phyloP scores from a whole-genome alignment of 1,284 basidiomycete genomes.

The Ceratobasidium sp. region DNA sequence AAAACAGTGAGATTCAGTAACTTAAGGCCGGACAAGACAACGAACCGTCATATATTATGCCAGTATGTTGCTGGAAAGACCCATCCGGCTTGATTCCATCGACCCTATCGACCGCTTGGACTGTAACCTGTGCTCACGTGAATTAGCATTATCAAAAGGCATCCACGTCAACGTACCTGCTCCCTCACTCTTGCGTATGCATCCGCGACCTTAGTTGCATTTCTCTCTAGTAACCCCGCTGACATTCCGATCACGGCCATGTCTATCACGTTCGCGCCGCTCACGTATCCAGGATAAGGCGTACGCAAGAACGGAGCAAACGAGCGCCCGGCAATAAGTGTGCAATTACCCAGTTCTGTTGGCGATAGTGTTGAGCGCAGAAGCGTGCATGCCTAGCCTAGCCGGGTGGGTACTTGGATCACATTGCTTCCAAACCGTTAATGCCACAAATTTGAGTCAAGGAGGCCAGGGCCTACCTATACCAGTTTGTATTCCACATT shows the following conservation, averaged over 20 bases:
- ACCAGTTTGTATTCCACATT: slow-evolving; percentile 74
- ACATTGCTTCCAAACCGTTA: slow-evolving; percentile 52
- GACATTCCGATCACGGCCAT: slow-evolving; percentile 64
- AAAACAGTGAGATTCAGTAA: not conserved
- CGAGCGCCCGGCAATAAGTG: slow-evolving; percentile 58
- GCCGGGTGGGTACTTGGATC: slow-evolving; percentile 63
- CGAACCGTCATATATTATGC: slow-evolving; percentile 63
- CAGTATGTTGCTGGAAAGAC: slow-evolving; percentile 65
- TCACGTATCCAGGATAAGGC: slow-evolving; percentile 50
- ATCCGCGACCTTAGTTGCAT: slow-evolving; percentile 55
- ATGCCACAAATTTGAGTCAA: not conserved
- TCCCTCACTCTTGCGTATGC: slow-evolving; percentile 54
- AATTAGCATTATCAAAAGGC: too few species aligned
- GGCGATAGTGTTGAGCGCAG: slow-evolving; percentile 45
- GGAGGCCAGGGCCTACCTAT: slow-evolving; percentile 38
- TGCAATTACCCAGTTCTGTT: slow-evolving; percentile 16
- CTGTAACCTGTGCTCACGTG: slow-evolving; percentile 45
- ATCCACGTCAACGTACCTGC: slow-evolving; percentile 56
- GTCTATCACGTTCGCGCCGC: slow-evolving; percentile 68
- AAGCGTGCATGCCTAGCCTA: slow-evolving; percentile 63
- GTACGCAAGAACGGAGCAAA: slow-evolving; percentile 57
- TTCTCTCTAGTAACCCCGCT: slow-evolving; percentile 51
- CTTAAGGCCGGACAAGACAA: not conserved
- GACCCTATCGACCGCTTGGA: slow-evolving; percentile 54
- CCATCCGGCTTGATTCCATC: slow-evolving; percentile 71